Evolutionary conservation across 192 early-diverging fungal species (phyloP).

Genomic region (Allomyces arbusculus): DNA sequence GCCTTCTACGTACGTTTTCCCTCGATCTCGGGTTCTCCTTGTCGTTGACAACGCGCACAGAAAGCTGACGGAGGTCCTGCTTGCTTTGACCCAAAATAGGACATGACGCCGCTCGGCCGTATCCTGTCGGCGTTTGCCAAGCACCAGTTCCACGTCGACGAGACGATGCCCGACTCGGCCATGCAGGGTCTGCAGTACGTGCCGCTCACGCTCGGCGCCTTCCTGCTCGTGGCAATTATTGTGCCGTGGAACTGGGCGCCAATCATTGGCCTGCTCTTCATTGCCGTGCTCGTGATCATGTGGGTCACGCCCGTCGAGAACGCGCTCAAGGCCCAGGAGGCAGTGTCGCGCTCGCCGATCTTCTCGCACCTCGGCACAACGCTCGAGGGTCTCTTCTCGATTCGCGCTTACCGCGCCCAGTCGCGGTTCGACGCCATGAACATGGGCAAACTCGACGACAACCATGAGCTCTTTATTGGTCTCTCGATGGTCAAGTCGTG

Average conservation of each 20-base stretch:
- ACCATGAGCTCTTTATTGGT: slow-evolving; percentile 46
- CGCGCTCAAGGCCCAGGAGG: slow-evolving; percentile 37
- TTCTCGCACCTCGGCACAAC: slow-evolving; percentile 52
- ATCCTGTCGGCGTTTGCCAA: slow-evolving; percentile 30
- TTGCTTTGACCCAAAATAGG: slow-evolving; percentile 3
- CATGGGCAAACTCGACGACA: slow-evolving; percentile 38
- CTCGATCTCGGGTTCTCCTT: too few relatives aligned
- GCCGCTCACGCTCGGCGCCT: slow-evolving; percentile 27
- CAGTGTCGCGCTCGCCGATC: slow-evolving; percentile 41
- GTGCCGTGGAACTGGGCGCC: slow-evolving; percentile 41
- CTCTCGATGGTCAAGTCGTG: slow-evolving; percentile 26
- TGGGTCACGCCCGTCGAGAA: slow-evolving; percentile 22
- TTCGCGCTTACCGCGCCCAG: slow-evolving; percentile 39
- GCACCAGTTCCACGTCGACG: slow-evolving; percentile 28
- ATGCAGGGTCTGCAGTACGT: slow-evolving; percentile 29
- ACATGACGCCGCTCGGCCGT: slow-evolving; percentile 32
- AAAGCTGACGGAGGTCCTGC: too few relatives aligned
- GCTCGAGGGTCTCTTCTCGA: slow-evolving; percentile 45
- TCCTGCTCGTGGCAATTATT: slow-evolving; percentile 35
- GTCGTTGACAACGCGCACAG: too few relatives aligned
- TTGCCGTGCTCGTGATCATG: slow-evolving; percentile 20
- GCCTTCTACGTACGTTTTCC: too few relatives aligned
- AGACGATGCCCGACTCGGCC: slow-evolving; percentile 25
- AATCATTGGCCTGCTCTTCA: slow-evolving; percentile 16
- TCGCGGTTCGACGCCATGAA: slow-evolving; percentile 33